A percentile compares a stretch with the other conserved stretches of the same genome.
Conservation (phyloP, 305 asterid genomes). For the Coffea humblotiana region DNA sequence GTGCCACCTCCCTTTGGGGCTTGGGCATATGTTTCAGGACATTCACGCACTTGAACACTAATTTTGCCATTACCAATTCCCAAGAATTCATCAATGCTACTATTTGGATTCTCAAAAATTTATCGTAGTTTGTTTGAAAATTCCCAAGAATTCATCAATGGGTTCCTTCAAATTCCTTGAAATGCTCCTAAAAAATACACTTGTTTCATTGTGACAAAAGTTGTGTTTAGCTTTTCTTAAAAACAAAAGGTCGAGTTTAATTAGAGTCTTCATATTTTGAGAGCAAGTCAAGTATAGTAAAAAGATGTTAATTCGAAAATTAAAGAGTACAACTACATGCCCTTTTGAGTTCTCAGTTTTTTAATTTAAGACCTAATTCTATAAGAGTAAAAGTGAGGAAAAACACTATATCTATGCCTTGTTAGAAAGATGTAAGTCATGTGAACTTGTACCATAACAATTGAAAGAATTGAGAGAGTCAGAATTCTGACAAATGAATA, state of each 20-base stretch:
- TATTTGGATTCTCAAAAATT: not conserved
- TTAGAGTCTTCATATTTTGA: not conserved
- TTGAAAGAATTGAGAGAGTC: not conserved
- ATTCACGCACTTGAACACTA: slow-evolving; percentile 3
- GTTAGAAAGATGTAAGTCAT: not conserved
- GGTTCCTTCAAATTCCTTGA: not conserved
- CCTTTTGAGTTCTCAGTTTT: not conserved
- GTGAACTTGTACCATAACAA: not conserved
- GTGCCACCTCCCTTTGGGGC: not conserved
- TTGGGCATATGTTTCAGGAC: not conserved
- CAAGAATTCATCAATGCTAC: not conserved
- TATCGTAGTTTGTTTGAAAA: not conserved
- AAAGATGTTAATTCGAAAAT: not conserved
- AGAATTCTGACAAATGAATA: too few relatives aligned
- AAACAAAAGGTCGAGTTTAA: too few relatives aligned
- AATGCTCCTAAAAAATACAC: not conserved
- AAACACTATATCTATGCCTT: not conserved
- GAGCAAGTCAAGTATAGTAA: not conserved
- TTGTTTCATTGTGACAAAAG: not conserved
- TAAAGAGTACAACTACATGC: not conserved
- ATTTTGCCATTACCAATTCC: not conserved
- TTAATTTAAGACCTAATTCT: not conserved
- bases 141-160: not conserved
- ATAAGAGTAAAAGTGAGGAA: not conserved
- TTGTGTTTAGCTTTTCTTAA: not conserved